Base-by-base conservation (phyloP, 495 filamentous ascomycete species). In the Neurospora sublineolata region DNA sequence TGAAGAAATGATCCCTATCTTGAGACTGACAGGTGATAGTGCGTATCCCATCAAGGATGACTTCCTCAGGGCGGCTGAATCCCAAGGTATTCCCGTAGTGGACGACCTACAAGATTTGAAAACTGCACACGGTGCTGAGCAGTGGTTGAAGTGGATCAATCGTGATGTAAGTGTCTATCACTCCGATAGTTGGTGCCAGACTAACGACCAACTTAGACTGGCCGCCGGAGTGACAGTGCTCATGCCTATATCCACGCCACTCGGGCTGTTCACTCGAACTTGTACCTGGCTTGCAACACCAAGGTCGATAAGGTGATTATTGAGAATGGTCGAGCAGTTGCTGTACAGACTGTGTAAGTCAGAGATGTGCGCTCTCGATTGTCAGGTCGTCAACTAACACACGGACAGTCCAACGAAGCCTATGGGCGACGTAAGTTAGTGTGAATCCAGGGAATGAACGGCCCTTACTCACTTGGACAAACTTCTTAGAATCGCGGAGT, bases 221-320 rank as follows among this genome's bases (percentile, higher is more conserved):
- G 89, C 37, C 85, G 89, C 36, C 89, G 89, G 37, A 89, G 87
- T 72, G 92, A 94, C 78, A 89, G 88, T 16, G 92, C 92, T n/a
- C 91, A 91, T 73, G 89, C 88, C 1, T 92, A 92, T 72, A 85
- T 92, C 39, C 89, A 92, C 76, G 88, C 88, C 36, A 91, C 89
- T 9, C 85, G 89, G 72, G 83, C 87, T 23, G 86, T 88, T 33
- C 79, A 93, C 76, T 82, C 83, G 67, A 94, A 93, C 77, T 82
- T 94, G 33, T 91, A 93, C 75, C 83, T 94, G 1, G 88, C 89
- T 73, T 89, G 87, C 79, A 91, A 92, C 80, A 94, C 91, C 76
- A 94, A 94, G 78, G 87, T 92, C n/a, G 91, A 93, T 76, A 93
- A 90, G 78, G 82, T 93, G 16, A 90, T 93, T 71, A 87, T 94